Evolutionary conservation across 331 rosid genomes (phyloP), one percentile per base, ranked within the genome.

Genomic region (Acacia concinna): DNA sequence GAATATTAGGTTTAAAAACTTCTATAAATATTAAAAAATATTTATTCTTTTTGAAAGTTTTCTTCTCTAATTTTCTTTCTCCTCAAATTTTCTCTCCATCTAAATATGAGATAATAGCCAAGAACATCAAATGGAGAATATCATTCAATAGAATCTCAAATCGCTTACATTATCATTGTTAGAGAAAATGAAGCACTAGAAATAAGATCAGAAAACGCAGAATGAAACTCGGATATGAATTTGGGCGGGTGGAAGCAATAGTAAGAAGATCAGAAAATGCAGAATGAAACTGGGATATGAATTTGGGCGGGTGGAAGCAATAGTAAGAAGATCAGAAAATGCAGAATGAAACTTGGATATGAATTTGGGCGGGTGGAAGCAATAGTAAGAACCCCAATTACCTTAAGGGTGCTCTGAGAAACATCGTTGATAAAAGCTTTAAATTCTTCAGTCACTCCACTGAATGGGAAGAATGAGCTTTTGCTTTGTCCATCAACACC

Each of bases 361-460:
- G 63, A 79, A 71, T 9, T 79, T 54, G 68, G 71, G 78, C 74
- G 54, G 59, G 38, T 51, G 40, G 69, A 77, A 73, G 68, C 77
- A 49, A 69, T 59, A 40, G 57, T 56, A 25, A 62, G 75, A 56
- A 81, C 18, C 51, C 62, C 17, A 44, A 44, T 27, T 83, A 92
- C 98, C 97, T 87, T 84, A 30, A 66, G 59, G 20, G 84, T 81
- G 77, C 64, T 83, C 79, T 81, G 89, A 49, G 91, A 85, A 59
- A 90, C 82, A 79, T 92, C 93, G 66, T 82, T 82, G 75, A 94
- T 73, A 73, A 91, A 94, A 78, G 91, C 80, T 83, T 85, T 95
- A 47, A 95, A 82, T 83, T 94, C 98, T 51, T 90, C 97, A 2
- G 88, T 83, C 76, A 94, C 98, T 71, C 98, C 98, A 77, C 96